These are phyloP conservation scores for Candida wancherniae DNA, from an alignment of 805 yeast species.

Conservation along the genomic window DNA sequence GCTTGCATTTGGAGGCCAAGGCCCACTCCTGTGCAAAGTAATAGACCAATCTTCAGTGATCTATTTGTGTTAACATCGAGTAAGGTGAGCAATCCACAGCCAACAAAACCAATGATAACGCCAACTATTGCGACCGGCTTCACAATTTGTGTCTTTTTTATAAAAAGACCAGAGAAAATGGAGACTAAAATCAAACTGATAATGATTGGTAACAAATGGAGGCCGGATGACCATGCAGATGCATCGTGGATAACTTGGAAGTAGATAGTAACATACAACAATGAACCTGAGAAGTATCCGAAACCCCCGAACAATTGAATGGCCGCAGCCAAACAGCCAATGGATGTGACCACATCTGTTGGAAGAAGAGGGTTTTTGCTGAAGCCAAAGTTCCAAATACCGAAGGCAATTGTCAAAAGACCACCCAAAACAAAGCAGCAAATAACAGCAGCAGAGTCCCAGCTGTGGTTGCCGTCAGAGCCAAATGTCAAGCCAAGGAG, in stretches of 20 bases:
- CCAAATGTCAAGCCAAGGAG: slow-evolving; percentile 21
- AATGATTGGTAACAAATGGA: slow-evolving; percentile 39
- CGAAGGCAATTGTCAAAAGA: slow-evolving; percentile 9
- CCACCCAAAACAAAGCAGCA: slow-evolving; percentile 18
- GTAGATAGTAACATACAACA: slow-evolving; percentile 36
- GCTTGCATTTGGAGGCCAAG: slow-evolving; percentile 46
- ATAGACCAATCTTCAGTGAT: slow-evolving; percentile 37
- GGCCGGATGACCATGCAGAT: slow-evolving; percentile 41
- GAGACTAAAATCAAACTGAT: slow-evolving; percentile 35
- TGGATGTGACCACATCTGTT: slow-evolving; percentile 8
- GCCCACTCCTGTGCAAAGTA: slow-evolving; percentile 43
- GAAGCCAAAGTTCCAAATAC: slow-evolving; percentile 15
- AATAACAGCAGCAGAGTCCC: slow-evolving; percentile 21
- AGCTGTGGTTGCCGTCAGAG: slow-evolving; percentile 10
- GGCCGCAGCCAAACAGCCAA: slow-evolving; percentile 10
- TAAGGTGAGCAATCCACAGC: slow-evolving; percentile 39
- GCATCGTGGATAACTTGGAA: slow-evolving; percentile 43
- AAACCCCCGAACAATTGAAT: slow-evolving; percentile 9
- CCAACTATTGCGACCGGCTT: slow-evolving; percentile 37
- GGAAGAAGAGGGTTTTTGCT: slow-evolving; percentile 16
- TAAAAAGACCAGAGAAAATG: slow-evolving; percentile 29
- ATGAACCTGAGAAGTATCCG: slow-evolving; percentile 13
- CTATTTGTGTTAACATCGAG: slow-evolving; percentile 32
- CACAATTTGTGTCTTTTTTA: slow-evolving; percentile 34
- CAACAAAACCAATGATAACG: slow-evolving; percentile 33